These are phyloP conservation scores for Naganishia sp. DNA, from an alignment of 1,284 basidiomycete genomes.

Conservation along the genomic window DNA sequence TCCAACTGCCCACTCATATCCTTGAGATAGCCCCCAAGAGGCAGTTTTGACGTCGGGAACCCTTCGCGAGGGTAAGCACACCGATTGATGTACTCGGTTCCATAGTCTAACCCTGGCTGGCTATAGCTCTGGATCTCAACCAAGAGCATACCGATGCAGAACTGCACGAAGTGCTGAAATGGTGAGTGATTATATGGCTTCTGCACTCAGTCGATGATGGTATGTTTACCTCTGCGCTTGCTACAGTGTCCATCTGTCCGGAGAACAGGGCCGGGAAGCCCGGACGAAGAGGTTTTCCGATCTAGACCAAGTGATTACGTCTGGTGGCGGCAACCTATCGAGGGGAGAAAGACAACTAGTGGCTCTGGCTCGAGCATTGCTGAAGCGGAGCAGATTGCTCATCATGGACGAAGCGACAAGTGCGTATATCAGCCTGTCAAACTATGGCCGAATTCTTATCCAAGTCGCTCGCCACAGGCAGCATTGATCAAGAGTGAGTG, in stretches of 20 bases:
- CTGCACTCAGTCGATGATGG: not conserved
- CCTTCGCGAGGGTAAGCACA: conserved; percentile 54
- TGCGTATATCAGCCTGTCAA: conserved; percentile 47
- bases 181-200: not conserved
- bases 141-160: conserved; percentile 14
- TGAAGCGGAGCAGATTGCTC: conserved; percentile 69
- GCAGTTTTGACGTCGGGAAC: conserved; percentile 56
- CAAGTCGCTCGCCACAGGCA: not conserved
- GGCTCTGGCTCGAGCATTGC: conserved; percentile 68
- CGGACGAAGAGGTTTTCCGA: conserved; percentile 39
- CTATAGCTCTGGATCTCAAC: conserved; percentile 40
- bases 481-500: conserved; percentile 14
- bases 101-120: too few species aligned
- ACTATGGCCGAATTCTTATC: conserved; percentile 49
- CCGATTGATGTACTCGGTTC: too few species aligned
- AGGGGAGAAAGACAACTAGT: conserved; percentile 77
- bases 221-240: not conserved
- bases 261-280: not conserved
- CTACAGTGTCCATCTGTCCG: conserved; percentile 3
- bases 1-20: not conserved
- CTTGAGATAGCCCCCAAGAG: conserved; percentile 43
- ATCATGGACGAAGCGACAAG: conserved; percentile 67
- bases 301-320: conserved; percentile 56
- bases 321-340: conserved; percentile 64
- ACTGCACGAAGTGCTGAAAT: not conserved